These are phyloP conservation scores for Talaromyces nanjingensis DNA, from an alignment of 495 filamentous ascomycete species.

Conservation along the genomic window DNA sequence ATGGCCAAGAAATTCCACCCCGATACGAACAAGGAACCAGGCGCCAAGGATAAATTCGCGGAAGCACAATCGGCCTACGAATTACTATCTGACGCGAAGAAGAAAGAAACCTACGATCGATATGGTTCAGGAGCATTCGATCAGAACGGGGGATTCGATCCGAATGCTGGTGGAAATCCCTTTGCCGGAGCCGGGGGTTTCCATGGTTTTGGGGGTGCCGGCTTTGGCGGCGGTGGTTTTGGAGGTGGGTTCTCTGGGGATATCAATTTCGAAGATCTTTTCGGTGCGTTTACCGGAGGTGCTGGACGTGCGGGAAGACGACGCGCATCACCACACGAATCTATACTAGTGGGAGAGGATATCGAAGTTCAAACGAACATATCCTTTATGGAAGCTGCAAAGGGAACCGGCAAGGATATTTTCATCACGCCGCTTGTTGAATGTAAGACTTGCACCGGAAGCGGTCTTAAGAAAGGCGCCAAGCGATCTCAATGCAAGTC, in stretches of 20 bases:
- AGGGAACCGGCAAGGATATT: constrained; percentile 74
- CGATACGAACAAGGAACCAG: constrained; percentile 91
- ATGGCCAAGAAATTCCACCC: constrained; percentile 98
- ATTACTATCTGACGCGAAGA: constrained; percentile 81
- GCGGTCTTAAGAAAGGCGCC: constrained; percentile 74
- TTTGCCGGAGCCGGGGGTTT: constrained; percentile 50
- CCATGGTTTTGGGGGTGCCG: constrained; percentile 49
- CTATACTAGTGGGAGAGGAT: constrained; percentile 79
- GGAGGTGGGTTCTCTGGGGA: constrained; percentile 62
- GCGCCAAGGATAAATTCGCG: constrained; percentile 86
- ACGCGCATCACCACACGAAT: constrained; percentile 50
- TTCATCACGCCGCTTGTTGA: constrained; percentile 65
- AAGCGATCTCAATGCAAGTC: constrained; percentile 63
- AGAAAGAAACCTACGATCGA: constrained; percentile 83
- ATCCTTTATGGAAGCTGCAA: constrained; percentile 93
- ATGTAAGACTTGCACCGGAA: constrained; percentile 76
- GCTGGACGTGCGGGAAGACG: constrained; percentile 50
- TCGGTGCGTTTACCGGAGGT: constrained; percentile 74
- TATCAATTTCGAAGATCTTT: constrained; percentile 93
- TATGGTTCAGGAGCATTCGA: constrained; percentile 88
- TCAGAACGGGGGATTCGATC: constrained; percentile 62
- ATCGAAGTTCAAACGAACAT: constrained; percentile 91
- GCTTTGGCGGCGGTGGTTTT: constrained; percentile 47
- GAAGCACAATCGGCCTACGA: constrained; percentile 93
- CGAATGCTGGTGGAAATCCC: constrained; percentile 58